Percentiles rank a stretch among this genome's conserved stretches.
Evolutionary conservation across 768 basidiomycete genomes (phyloP).

Genomic region (Russula griseocarnosa): DNA sequence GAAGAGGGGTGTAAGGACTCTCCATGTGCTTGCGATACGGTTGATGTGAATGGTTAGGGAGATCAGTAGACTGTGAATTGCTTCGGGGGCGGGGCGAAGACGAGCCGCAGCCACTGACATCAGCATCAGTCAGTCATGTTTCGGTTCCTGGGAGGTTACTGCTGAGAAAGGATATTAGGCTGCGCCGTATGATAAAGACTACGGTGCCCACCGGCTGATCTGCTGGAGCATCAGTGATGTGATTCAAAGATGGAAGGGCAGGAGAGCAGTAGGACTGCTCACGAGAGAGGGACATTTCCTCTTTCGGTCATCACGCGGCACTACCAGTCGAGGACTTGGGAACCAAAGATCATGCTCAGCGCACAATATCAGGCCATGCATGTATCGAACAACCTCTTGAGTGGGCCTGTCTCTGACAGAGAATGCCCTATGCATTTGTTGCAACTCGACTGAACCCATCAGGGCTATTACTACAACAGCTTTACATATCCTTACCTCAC

Average conservation of each 20-base stretch:
- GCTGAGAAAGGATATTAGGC: slow-evolving; percentile 6
- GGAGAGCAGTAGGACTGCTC: not conserved
- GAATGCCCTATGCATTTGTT: slow-evolving; percentile 11
- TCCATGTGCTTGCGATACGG: not conserved
- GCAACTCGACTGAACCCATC: not conserved
- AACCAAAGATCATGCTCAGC: not conserved
- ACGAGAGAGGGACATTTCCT: not conserved
- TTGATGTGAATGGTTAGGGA: not conserved
- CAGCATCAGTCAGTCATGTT: not conserved
- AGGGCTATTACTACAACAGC: not conserved
- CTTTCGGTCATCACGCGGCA: not conserved
- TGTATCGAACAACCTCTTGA: not conserved
- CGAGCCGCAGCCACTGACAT: not conserved
- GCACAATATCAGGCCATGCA: not conserved
- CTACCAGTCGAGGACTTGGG: not conserved
- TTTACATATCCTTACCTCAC: not conserved
- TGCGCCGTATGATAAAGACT: not conserved
- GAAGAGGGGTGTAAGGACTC: slow-evolving; percentile 3
- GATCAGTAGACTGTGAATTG: not conserved
- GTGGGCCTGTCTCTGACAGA: not conserved
- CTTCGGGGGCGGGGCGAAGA: not conserved
- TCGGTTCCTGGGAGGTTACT: not conserved
- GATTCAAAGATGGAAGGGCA: not conserved
- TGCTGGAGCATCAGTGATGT: not conserved
- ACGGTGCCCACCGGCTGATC: not conserved